phyloP scores from a whole-genome alignment of 768 basidiomycete species.

The Suillus discolor region DNA sequence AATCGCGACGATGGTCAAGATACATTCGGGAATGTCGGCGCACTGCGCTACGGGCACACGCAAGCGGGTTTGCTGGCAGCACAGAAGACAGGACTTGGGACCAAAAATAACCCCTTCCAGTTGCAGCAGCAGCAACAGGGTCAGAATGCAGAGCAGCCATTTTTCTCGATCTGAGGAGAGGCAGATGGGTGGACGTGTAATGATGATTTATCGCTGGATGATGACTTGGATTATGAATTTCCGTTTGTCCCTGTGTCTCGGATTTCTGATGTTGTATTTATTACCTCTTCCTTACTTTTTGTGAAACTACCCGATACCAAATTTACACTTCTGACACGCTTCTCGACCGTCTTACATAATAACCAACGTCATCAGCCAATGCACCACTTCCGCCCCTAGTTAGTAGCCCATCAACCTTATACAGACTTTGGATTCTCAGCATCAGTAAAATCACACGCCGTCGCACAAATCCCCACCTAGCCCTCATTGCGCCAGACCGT shows the following conservation, averaged over 20 bases:
- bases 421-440: too few relatives aligned
- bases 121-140: constrained; percentile 57
- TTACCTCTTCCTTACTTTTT: constrained; percentile 6
- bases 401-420: too few relatives aligned
- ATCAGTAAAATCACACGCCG: background rate
- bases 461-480: background rate
- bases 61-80: constrained; percentile 50
- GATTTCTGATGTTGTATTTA: background rate
- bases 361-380: too few relatives aligned
- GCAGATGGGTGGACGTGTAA: constrained; percentile 1
- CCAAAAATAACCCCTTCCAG: constrained; percentile 69
- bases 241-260: background rate
- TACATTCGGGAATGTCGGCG: constrained; percentile 91
- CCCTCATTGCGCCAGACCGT: background rate
- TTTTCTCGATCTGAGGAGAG: constrained; percentile 67
- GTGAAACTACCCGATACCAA: constrained; percentile 1
- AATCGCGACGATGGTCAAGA: constrained; percentile 92
- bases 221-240: constrained; percentile 17
- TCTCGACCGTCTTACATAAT: too few relatives aligned
- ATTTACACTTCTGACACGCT: background rate
- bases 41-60: constrained; percentile 69
- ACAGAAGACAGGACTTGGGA: constrained; percentile 49
- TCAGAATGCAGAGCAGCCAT: constrained; percentile 67
- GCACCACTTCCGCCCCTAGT: too few relatives aligned
- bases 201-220: background rate